A percentile compares a stretch with the other conserved stretches of the same genome.
Conservation (phyloP, 2,329 filamentous ascomycete genomes). For the Cladobotryum mycophilum region DNA sequence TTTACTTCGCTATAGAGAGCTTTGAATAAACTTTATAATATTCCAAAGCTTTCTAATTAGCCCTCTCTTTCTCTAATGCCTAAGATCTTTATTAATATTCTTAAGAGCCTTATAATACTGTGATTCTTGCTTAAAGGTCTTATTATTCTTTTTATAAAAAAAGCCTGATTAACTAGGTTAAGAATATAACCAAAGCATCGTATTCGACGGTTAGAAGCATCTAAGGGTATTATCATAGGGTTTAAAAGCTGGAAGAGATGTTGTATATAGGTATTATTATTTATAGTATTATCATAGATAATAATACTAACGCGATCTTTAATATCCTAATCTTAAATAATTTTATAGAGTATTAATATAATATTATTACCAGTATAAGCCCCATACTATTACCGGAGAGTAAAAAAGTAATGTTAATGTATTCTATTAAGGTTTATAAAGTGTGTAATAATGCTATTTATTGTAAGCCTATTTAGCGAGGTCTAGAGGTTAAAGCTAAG, state of each 20-base stretch:
- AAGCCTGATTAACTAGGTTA: not conserved
- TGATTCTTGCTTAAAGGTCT: not conserved
- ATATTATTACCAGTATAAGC: not conserved
- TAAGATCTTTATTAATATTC: not conserved
- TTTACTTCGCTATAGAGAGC: not conserved
- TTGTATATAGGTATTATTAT: no score
- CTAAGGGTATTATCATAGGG: no score
- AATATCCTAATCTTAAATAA: not conserved
- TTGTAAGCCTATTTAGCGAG: not conserved
- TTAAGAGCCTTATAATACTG: not conserved
- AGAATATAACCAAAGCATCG: slow-evolving; percentile 3
- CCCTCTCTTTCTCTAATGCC: not conserved
- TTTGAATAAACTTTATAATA: slow-evolving; percentile 1
- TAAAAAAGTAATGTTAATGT: not conserved
- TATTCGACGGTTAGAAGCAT: not conserved
- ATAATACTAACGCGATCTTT: not conserved
- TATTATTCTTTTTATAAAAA: not conserved
- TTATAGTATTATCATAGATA: not conserved
- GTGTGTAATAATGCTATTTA: not conserved
- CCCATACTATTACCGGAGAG: not conserved
- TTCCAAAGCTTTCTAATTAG: slow-evolving; percentile 1
- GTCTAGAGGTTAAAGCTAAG: slow-evolving; percentile 2
- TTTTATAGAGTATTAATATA: not conserved
- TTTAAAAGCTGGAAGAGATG: no score
- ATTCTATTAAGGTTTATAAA: not conserved